Conservation (phyloP, 257 asterid genomes). For the Sherardia arvensis region DNA sequence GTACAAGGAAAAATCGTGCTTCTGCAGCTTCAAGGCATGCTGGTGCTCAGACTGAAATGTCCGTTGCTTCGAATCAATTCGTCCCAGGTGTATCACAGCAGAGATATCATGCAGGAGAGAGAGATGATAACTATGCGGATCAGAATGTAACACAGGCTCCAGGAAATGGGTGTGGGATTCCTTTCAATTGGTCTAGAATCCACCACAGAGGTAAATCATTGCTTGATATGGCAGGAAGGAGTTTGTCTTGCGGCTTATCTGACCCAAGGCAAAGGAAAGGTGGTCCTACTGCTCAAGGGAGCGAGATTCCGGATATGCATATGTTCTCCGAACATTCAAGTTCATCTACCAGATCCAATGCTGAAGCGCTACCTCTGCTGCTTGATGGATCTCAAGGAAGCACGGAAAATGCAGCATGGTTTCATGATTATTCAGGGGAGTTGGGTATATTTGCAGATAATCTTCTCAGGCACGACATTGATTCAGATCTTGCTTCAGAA, state of each 20-base stretch:
- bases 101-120: constrained; percentile 32
- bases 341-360: constrained; percentile 60
- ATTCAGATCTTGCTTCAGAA: constrained; percentile 79
- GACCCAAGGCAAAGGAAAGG: constrained; percentile 61
- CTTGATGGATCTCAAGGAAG: constrained; percentile 70
- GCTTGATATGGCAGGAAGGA: constrained; percentile 85
- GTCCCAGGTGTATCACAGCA: constrained; percentile 35
- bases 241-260: constrained; percentile 86
- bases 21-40: constrained; percentile 39
- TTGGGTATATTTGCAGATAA: constrained; percentile 76
- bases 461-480: constrained; percentile 55
- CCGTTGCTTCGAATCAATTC: constrained; percentile 82
- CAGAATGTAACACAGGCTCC: constrained; percentile 39
- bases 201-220: constrained; percentile 81
- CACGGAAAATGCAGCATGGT: constrained; percentile 57
- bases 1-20: constrained; percentile 56
- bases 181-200: constrained; percentile 92
- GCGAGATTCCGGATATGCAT: constrained; percentile 39
- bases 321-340: constrained; percentile 47
- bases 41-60: constrained; percentile 57
- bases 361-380: constrained; percentile 77
- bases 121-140: constrained; percentile 29
- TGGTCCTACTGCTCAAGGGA: constrained; percentile 22
- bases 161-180: constrained; percentile 81
- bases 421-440: constrained; percentile 80